A percentile compares a stretch with the other conserved stretches of the same genome.
Evolutionary conservation across 306 rosid species (phyloP).

Genomic region (Castanea sativa): DNA sequence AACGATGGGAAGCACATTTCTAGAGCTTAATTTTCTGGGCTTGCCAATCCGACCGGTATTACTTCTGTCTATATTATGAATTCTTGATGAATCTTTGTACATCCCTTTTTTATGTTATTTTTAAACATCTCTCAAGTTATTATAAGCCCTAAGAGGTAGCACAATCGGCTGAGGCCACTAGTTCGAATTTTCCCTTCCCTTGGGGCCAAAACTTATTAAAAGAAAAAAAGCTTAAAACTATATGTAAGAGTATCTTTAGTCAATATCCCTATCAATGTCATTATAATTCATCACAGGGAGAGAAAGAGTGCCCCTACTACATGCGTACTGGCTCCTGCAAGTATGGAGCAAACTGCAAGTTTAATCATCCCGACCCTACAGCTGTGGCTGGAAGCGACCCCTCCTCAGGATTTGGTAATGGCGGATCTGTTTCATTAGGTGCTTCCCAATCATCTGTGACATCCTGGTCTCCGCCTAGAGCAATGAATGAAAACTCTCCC

Average conservation of each 20-base stretch:
- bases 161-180: no score
- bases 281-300: constrained; percentile 56
- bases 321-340: constrained; percentile 97
- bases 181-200: no score
- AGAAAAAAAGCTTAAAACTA: background rate
- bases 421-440: constrained; percentile 51
- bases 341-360: constrained; percentile 87
- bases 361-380: constrained; percentile 96
- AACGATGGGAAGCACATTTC: constrained; percentile 27
- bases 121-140: background rate
- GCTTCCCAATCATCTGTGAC: constrained; percentile 49
- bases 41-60: constrained; percentile 87
- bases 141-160: no score
- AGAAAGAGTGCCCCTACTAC: constrained; percentile 85
- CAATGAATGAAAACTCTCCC: constrained; percentile 61
- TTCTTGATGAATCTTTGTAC: background rate
- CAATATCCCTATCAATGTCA: constrained; percentile 12
- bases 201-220: no score
- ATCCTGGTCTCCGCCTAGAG: constrained; percentile 64
- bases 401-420: constrained; percentile 57
- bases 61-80: background rate
- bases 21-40: constrained; percentile 80
- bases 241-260: background rate
- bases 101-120: background rate
- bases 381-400: constrained; percentile 56